Evolutionary conservation across 345 rosid genomes (phyloP).

Genomic region (Ceriops tagal): DNA sequence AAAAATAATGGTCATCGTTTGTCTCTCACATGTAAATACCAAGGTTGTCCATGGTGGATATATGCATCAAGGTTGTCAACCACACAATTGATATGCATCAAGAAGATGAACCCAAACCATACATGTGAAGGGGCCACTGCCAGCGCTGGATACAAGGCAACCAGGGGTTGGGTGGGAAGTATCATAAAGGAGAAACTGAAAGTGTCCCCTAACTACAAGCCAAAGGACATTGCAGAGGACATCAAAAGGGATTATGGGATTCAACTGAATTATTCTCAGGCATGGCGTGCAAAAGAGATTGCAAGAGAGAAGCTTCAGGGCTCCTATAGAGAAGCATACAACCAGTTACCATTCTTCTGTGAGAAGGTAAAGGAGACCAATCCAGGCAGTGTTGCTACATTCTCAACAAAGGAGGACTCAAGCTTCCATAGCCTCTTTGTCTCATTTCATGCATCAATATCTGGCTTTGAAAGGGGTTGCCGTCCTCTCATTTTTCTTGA

Average conservation of each 20-base stretch:
- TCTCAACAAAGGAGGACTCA: conserved; percentile 82
- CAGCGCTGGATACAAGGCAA: conserved; percentile 79
- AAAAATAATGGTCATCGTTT: conserved; percentile 81
- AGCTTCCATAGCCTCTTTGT: conserved; percentile 85
- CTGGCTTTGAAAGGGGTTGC: conserved; percentile 83
- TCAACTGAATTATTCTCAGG: conserved; percentile 86
- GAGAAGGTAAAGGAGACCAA: conserved; percentile 91
- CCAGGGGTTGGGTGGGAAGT: conserved; percentile 92
- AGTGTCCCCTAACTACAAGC: conserved; percentile 76
- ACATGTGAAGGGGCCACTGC: conserved; percentile 80
- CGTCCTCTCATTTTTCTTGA: conserved; percentile 87
- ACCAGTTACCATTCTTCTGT: conserved; percentile 76
- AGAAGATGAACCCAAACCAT: conserved; percentile 76
- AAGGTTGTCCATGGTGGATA: conserved; percentile 93
- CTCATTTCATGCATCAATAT: conserved; percentile 75
- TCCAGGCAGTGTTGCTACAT: conserved; percentile 79
- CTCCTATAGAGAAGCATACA: conserved; percentile 81
- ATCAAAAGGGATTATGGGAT: conserved; percentile 87
- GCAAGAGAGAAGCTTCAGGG: conserved; percentile 97
- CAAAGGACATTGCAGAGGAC: conserved; percentile 89
- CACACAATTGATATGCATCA: conserved; percentile 79
- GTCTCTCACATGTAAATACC: conserved; percentile 79
- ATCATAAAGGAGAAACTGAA: conserved; percentile 88
- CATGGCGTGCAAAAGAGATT: conserved; percentile 92
- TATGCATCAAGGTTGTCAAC: conserved; percentile 83